Percentiles rank a stretch among this genome's conserved stretches.
phyloP scores from a whole-genome alignment of 257 asterid species.

The Jaltomata sinuosa region DNA sequence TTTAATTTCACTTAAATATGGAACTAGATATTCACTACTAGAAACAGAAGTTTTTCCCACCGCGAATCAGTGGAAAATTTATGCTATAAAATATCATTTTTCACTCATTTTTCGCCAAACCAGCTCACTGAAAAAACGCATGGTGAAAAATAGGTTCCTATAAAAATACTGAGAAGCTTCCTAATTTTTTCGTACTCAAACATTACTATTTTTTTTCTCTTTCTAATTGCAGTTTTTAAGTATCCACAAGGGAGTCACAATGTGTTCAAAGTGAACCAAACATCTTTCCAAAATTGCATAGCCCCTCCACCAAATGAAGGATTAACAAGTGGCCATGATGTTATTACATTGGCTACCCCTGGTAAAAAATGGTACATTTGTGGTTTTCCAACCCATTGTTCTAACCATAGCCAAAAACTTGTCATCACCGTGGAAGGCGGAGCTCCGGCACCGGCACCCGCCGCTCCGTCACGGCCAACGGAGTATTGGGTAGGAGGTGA shows the following conservation, averaged over 20 bases:
- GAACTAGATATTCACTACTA: no score
- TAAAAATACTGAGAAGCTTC: no score
- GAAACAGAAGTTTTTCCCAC: no score
- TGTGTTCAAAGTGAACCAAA: slow-evolving; percentile 1
- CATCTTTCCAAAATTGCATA: background rate
- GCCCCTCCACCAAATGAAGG: background rate
- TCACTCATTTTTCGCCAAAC: no score
- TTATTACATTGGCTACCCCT: background rate
- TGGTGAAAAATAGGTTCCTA: no score
- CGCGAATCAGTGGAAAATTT: no score
- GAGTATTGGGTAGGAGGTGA: slow-evolving; percentile 1
- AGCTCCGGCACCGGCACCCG: slow-evolving; percentile 7
- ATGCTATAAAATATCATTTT: no score
- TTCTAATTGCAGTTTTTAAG: slow-evolving; percentile 5
- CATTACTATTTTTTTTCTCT: no score
- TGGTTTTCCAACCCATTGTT: slow-evolving; percentile 1
- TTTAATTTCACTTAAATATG: no score
- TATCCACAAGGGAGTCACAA: background rate
- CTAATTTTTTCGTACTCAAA: no score
- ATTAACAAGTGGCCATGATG: background rate
- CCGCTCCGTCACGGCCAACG: background rate
- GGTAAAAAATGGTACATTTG: slow-evolving; percentile 10
- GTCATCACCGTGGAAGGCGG: background rate
- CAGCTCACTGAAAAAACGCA: no score
- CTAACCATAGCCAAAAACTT: slow-evolving; percentile 1